Conservation (phyloP, 257 asterid genomes). For the Lavandula angustifolia region DNA sequence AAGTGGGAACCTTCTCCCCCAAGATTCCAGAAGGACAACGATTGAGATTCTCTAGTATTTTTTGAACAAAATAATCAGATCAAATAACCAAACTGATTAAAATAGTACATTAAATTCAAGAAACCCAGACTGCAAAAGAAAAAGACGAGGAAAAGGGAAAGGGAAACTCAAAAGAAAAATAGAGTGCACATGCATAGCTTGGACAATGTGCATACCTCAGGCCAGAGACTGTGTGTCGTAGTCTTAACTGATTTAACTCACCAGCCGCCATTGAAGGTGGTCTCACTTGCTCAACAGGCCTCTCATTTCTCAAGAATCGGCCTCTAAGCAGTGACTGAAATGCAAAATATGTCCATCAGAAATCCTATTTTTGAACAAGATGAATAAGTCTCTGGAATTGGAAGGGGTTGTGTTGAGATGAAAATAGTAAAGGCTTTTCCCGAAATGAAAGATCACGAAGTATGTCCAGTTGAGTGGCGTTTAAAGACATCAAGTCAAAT, state of each 20-base stretch:
- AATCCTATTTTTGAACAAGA: slow-evolving; percentile 5
- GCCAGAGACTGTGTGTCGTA: slow-evolving; percentile 68
- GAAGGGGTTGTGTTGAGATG: not conserved
- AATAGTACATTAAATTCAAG: slow-evolving; percentile 1
- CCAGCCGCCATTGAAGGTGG: slow-evolving; percentile 58
- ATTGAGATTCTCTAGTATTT: not conserved
- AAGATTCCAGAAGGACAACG: not conserved
- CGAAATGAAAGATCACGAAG: not conserved
- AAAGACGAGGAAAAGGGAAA: not conserved
- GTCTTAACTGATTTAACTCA: slow-evolving; percentile 62
- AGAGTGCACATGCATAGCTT: slow-evolving; percentile 26
- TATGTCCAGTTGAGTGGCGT: not conserved
- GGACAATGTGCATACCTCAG: slow-evolving; percentile 43
- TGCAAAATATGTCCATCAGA: slow-evolving; percentile 17
- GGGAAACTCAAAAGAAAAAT: not conserved
- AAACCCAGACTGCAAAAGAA: not conserved
- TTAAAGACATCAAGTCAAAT: slow-evolving; percentile 13
- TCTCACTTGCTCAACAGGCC: slow-evolving; percentile 60
- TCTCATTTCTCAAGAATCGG: slow-evolving; percentile 63
- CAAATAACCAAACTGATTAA: slow-evolving; percentile 16
- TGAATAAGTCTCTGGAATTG: not conserved
- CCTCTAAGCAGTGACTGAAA: slow-evolving; percentile 70
- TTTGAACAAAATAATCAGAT: not conserved
- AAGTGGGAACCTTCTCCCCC: not conserved
- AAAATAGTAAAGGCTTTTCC: slow-evolving; percentile 18